phyloP scores from a whole-genome alignment of 1,284 basidiomycete genomes.

The Ganoderma multipileum region DNA sequence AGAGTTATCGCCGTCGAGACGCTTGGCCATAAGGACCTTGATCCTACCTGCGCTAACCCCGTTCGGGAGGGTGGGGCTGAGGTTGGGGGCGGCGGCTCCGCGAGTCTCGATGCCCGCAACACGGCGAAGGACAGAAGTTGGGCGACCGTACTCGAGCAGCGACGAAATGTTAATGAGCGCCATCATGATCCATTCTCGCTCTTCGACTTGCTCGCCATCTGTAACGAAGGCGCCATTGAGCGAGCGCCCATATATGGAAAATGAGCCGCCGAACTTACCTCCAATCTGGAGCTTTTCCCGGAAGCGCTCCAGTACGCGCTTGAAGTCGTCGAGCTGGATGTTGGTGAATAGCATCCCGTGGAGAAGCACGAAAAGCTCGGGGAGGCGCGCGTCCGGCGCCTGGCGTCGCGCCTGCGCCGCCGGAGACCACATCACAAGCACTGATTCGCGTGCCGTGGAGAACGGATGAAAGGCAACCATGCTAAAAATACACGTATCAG shows the following conservation, averaged over 20 bases:
- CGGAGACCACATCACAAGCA: slow-evolving; percentile 85
- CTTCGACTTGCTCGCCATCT: slow-evolving; percentile 56
- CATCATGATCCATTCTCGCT: slow-evolving; percentile 97
- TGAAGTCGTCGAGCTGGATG: slow-evolving; percentile 92
- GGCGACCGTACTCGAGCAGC: slow-evolving; percentile 89
- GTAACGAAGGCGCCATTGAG: background rate
- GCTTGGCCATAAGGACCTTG: slow-evolving; percentile 43
- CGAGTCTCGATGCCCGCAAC: slow-evolving; percentile 48
- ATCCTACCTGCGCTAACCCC: slow-evolving; percentile 39
- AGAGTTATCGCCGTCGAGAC: slow-evolving; percentile 54
- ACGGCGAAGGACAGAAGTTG: slow-evolving; percentile 73
- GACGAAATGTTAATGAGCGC: slow-evolving; percentile 84
- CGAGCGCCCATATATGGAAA: slow-evolving; percentile 6
- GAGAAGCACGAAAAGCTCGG: slow-evolving; percentile 89
- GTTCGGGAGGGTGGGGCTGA: slow-evolving; percentile 30
- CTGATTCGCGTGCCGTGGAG: slow-evolving; percentile 84
- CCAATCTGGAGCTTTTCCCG: slow-evolving; percentile 86
- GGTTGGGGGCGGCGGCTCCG: slow-evolving; percentile 36
- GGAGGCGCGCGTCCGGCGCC: slow-evolving; percentile 76
- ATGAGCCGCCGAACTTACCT: slow-evolving; percentile 42
- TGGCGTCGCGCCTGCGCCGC: slow-evolving; percentile 75
- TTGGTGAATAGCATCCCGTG: slow-evolving; percentile 97
- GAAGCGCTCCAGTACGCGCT: slow-evolving; percentile 81
- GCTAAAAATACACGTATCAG: slow-evolving; percentile 46
- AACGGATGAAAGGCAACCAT: slow-evolving; percentile 93